Evolutionary conservation across 2,329 filamentous ascomycete genomes (phyloP), one percentile per base, ranked within the genome.

Genomic region (Hypoxylon sp.): DNA sequence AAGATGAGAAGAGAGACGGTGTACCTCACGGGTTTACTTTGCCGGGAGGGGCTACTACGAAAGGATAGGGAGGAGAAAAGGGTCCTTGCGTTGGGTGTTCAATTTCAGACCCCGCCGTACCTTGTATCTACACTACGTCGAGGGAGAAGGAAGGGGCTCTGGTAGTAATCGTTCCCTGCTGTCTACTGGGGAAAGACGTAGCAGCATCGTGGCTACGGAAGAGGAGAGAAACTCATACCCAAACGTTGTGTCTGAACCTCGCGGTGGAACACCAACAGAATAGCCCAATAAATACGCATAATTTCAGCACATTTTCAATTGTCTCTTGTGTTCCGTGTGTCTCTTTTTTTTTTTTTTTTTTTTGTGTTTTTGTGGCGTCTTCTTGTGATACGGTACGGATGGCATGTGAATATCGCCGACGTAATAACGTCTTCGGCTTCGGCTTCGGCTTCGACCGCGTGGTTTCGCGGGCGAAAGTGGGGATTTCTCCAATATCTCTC

Each of bases 381-480:
- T 19, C 15, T 19, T 41, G 17, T 41, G 37, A 41, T 41, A 6
- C 8, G 8, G 8, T 17, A 17, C n/a, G 2, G 6, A 34, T 19
- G 6, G n/a, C 37, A 41, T 19, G n/a, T 41, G 37, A 41, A 19
- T 41, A 19, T 19, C 37, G 4, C 17, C n/a, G 37, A 41, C 8
- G 8, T 34, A 15, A 34, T 34, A 34, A 17, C n/a, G n/a, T n/a
- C 37, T 19, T 41, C 32, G 32, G 43, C 22, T 30, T 64, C 52
- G 48, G 43, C 41, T 54, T 64, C 41, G 53, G 22, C 28, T 37
- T 4, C 17, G 17, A 24, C 10, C 39, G 43, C 10, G 15, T 28
- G 41, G 30, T 51, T 51, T 56, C 41, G 49, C 58, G 62, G 65
- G 47, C 26, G 47, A 48, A 64, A 62, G 65, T 65, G 65, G 65